phyloP scores from a whole-genome alignment of 2,329 filamentous ascomycete species.

The Davidsoniella virescens region DNA sequence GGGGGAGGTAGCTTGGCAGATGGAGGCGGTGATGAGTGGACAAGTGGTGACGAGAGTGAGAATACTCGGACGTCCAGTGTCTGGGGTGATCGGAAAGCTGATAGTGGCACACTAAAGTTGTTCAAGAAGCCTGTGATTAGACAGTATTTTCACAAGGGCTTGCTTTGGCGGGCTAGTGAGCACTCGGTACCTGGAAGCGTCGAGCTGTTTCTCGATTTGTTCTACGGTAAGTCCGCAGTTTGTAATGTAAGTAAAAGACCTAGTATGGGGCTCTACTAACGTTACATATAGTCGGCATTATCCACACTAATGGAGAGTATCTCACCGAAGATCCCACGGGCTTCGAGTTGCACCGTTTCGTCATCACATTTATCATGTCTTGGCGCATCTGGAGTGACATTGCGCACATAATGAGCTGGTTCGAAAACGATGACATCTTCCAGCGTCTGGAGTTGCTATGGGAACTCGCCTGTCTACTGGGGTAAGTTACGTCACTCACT shows the following conservation, averaged over 20 bases:
- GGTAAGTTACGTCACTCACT: conserved; percentile 20
- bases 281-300: conserved; percentile 36
- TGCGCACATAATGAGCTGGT: conserved; percentile 40
- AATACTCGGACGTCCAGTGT: conserved; percentile 14
- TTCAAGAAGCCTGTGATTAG: conserved; percentile 41
- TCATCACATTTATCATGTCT: conserved; percentile 44
- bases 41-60: conserved; percentile 22
- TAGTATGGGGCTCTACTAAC: not conserved
- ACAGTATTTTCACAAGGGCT: conserved; percentile 50
- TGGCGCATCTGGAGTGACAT: conserved; percentile 51
- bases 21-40: conserved; percentile 14
- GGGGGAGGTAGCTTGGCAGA: conserved; percentile 14
- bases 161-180: conserved; percentile 44
- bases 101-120: conserved; percentile 27
- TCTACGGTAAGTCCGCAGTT: no score
- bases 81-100: conserved; percentile 20
- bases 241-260: conserved; percentile 38
- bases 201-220: conserved; percentile 38
- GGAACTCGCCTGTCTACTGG: conserved; percentile 43
- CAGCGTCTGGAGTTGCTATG: conserved; percentile 43
- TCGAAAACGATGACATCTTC: conserved; percentile 44
- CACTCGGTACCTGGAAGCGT: conserved; percentile 45
- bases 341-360: conserved; percentile 39
- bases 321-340: conserved; percentile 39
- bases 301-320: conserved; percentile 46